Evolutionary conservation across 108 stramenopile species (phyloP).

Genomic region (Epipyxis sp.): DNA sequence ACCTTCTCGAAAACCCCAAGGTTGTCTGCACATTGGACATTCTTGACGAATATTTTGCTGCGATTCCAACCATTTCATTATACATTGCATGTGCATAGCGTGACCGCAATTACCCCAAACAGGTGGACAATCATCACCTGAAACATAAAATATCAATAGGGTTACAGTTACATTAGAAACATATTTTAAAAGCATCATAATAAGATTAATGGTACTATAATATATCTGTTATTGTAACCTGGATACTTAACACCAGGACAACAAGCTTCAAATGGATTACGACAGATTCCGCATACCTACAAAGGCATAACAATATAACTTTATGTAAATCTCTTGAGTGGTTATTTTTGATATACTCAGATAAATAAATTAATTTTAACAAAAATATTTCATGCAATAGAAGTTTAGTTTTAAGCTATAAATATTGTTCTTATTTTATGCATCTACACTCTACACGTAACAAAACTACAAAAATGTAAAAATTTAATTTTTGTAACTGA

Average conservation of each 20-base stretch:
- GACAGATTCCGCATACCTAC: slow-evolving; percentile 57
- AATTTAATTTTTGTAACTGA: too few species aligned
- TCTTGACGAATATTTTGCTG: slow-evolving; percentile 51
- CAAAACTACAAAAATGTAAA: too few species aligned
- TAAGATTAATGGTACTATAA: background rate
- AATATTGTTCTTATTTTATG: too few species aligned
- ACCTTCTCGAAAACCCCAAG: slow-evolving; percentile 54
- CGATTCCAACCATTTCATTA: slow-evolving; percentile 64
- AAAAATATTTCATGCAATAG: background rate
- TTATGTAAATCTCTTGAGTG: background rate
- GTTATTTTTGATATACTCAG: too few species aligned
- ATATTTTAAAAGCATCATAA: background rate
- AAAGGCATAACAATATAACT: background rate
- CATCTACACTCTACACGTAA: too few species aligned
- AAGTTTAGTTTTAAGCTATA: background rate
- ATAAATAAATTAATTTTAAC: background rate
- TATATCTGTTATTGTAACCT: slow-evolving; percentile 9
- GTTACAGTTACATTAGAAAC: background rate
- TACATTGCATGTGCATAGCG: slow-evolving; percentile 81
- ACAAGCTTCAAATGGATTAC: slow-evolving; percentile 60
- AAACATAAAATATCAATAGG: too few species aligned
- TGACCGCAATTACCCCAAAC: slow-evolving; percentile 78
- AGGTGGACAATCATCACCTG: slow-evolving; percentile 30
- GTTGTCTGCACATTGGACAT: slow-evolving; percentile 56
- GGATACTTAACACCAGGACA: slow-evolving; percentile 59